Evolutionary conservation across 352 stramenopile species (phyloP), one percentile per base, ranked within the genome.

Genomic region (Blastocystis sp.): DNA sequence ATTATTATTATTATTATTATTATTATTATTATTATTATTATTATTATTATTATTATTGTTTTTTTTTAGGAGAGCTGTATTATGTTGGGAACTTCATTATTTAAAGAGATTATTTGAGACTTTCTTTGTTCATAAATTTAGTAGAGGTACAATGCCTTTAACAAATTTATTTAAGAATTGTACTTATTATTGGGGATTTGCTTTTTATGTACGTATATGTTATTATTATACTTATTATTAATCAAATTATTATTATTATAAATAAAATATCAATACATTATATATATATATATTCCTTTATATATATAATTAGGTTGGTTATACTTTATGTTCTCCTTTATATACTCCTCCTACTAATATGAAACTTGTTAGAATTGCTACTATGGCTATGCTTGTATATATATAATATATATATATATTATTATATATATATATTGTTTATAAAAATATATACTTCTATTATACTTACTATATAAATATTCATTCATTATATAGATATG

Each of bases 131-230:
- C 79, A 88, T 67, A 77, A 75, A 65, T 88, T 88, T 67, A 80
- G 70, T 36, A 75, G 75, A 43, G 71, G 76, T 35, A 88, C 77
- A 31, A 86, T 88, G 80, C 79, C 80, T 11, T 66, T 88, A 34
- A 68, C 65, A 24, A 86, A 88, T 65, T 57, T 88, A 6, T 86
- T 86, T 65, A 86, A 86, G 69, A 88, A 88, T 72, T 85, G 78
- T 70, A 66, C 65, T 27, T 86, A 86, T 68, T 88, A 88, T 70
- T 86, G 78, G 77, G 69, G 55, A 21, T 86, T 83, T 55, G 78
- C 71, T n/a, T 69, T 72, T 23, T 74, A 81, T 16, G n/a, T n/a
- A n/a, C n/a, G 75, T 58, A 48, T 24, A 11, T n/a, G 6, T 13
- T 18, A n/a, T 0, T 13, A 11, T 24, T 16, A 13, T 47, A 2